Evolutionary conservation across 2,329 filamentous ascomycete genomes (phyloP).

Genomic region (Zasmidium cellare): DNA sequence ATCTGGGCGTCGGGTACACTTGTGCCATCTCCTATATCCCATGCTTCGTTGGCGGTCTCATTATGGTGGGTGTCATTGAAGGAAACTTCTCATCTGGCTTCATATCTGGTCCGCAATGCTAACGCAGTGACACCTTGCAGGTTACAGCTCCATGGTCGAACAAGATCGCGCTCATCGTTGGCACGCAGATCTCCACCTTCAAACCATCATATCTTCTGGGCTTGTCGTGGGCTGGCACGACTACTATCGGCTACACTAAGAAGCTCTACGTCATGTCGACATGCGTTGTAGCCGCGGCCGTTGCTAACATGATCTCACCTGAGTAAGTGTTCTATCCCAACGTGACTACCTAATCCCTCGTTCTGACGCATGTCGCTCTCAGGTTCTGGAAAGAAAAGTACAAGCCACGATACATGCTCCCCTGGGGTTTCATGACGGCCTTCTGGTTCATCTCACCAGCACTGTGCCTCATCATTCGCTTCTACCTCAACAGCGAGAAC

Average conservation of each 20-base stretch:
- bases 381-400: conserved; percentile 4
- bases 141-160: background rate
- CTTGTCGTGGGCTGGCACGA: conserved; percentile 4
- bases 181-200: conserved; percentile 6
- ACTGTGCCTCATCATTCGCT: conserved; percentile 1
- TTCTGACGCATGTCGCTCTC: too few species aligned
- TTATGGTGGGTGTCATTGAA: too few species aligned
- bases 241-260: conserved; percentile 3
- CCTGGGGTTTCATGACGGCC: conserved; percentile 1
- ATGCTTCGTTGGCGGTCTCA: conserved; percentile 5
- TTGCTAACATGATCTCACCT: conserved; percentile 4
- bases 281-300: background rate
- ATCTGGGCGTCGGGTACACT: conserved; percentile 7
- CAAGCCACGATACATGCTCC: conserved; percentile 3
- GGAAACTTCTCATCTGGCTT: too few species aligned
- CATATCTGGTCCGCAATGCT: too few species aligned
- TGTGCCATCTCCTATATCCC: conserved; percentile 7
- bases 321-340: too few species aligned
- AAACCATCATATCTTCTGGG: conserved; percentile 3
- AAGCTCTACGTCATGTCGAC: conserved; percentile 4
- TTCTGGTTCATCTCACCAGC: conserved; percentile 4
- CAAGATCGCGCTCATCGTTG: conserved; percentile 1
- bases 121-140: too few species aligned
- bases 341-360: too few species aligned
- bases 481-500: conserved; percentile 1